Conservation (phyloP, 306 rosid genomes). For the Vigna hirtella region DNA sequence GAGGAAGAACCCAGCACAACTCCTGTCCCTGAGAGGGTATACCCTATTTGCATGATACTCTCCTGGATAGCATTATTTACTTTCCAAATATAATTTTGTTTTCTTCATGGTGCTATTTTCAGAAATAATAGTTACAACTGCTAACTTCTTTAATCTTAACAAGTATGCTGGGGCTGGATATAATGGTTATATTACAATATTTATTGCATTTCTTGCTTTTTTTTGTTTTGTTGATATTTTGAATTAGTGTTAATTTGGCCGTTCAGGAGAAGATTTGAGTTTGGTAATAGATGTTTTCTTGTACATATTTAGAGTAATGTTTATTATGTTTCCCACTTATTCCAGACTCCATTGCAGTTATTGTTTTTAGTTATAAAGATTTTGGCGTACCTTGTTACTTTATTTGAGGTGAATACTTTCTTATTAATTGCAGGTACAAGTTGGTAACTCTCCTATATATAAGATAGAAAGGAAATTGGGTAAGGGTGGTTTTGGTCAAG, state of each 20-base stretch:
- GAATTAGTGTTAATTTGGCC: conserved; percentile 27
- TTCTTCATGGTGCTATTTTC: conserved; percentile 32
- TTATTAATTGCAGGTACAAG: conserved; percentile 72
- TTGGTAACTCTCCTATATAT: conserved; percentile 86
- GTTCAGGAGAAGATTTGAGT: conserved; percentile 15
- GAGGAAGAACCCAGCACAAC: conserved; percentile 84
- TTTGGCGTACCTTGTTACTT: conserved; percentile 15
- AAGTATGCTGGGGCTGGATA: conserved; percentile 11
- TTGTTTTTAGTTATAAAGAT: background rate
- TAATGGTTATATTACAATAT: conserved; percentile 4
- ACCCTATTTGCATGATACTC: conserved; percentile 30
- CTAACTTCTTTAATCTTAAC: background rate
- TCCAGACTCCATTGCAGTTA: background rate
- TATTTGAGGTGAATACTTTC: conserved; percentile 23
- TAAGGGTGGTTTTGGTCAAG: conserved; percentile 98
- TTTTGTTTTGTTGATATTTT: conserved; percentile 9
- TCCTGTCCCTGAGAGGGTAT: conserved; percentile 93
- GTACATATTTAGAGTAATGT: conserved; percentile 1
- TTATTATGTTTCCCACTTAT: background rate
- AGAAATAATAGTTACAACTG: conserved; percentile 13
- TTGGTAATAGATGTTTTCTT: conserved; percentile 14
- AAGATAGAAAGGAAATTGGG: conserved; percentile 93
- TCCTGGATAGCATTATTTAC: conserved; percentile 35
- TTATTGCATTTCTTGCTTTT: conserved; percentile 15
- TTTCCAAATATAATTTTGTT: conserved; percentile 25